A percentile compares a stretch with the other conserved stretches of the same genome.
Conservation (phyloP, 257 asterid genomes). For the Solanum appendiculatum region DNA sequence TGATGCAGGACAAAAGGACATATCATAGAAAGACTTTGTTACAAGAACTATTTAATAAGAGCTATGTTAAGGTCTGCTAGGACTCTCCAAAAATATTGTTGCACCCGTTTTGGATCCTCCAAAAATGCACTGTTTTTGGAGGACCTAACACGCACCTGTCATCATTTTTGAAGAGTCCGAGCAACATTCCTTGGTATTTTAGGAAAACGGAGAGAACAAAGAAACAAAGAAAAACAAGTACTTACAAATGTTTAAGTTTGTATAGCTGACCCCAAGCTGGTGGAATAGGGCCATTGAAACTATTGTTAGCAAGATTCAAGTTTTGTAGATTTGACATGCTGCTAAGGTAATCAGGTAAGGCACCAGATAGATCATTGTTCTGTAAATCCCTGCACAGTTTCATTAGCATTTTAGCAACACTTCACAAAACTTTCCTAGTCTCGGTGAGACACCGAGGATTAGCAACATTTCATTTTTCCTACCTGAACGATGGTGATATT, state of each 20-base stretch:
- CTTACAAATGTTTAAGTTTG: slow-evolving; percentile 65
- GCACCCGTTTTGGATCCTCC: not conserved
- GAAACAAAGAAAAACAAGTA: not conserved
- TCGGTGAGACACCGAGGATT: not conserved
- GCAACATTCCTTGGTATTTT: not conserved
- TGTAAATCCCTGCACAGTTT: slow-evolving; percentile 57
- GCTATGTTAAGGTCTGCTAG: not conserved
- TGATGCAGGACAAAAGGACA: slow-evolving; percentile 15
- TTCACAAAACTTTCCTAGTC: not conserved
- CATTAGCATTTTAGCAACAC: not conserved
- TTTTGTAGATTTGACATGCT: slow-evolving; percentile 47
- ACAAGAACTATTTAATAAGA: not conserved
- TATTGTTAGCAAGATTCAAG: slow-evolving; percentile 60
- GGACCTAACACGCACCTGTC: not conserved
- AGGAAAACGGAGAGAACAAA: not conserved
- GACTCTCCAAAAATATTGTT: not conserved
- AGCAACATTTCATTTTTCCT: not conserved
- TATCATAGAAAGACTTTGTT: not conserved
- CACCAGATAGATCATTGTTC: slow-evolving; percentile 53
- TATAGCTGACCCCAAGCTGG: slow-evolving; percentile 57
- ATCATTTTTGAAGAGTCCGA: not conserved
- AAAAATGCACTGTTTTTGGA: not conserved
- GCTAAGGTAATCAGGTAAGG: slow-evolving; percentile 58
- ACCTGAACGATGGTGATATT: not conserved
- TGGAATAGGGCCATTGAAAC: slow-evolving; percentile 70